phyloP scores from a whole-genome alignment of 805 yeast genomes.

The Candida maesae region DNA sequence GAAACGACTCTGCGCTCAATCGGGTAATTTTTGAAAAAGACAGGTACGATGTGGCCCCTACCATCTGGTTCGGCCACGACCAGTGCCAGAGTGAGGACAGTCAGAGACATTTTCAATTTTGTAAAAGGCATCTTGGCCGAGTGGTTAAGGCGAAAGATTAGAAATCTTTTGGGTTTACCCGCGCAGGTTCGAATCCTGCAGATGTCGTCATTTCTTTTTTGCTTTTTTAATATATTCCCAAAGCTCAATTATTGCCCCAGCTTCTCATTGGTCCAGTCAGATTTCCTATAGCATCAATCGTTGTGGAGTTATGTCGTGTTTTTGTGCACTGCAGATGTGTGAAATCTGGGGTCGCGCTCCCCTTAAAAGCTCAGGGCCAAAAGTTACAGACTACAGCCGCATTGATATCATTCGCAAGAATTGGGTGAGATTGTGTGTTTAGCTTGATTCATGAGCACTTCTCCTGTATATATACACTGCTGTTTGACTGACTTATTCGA shows the following conservation, averaged over 20 bases:
- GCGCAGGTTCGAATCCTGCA: conserved; percentile 73
- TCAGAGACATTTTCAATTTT: not conserved
- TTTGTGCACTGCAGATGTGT: not conserved
- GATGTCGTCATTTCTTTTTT: conserved; percentile 44
- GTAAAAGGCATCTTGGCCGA: conserved; percentile 49
- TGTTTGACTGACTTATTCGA: no score
- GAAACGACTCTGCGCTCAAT: not conserved
- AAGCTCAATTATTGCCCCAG: not conserved
- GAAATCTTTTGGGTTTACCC: conserved; percentile 59
- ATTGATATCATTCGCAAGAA: no score
- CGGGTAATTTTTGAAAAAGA: no score
- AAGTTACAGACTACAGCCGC: no score
- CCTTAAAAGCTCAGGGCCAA: no score
- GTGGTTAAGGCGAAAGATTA: conserved; percentile 66
- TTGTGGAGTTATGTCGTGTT: not conserved
- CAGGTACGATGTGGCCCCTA: no score
- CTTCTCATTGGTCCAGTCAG: not conserved
- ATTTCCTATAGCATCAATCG: not conserved
- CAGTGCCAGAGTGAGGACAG: not conserved
- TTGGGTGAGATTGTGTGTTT: no score
- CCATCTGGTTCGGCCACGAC: not conserved
- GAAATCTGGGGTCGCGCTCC: not conserved
- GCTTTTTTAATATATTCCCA: not conserved
- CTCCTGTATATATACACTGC: no score
- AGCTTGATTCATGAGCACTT: no score